Conservation (phyloP, 2,329 filamentous ascomycete genomes). For the Alternaria sp. region DNA sequence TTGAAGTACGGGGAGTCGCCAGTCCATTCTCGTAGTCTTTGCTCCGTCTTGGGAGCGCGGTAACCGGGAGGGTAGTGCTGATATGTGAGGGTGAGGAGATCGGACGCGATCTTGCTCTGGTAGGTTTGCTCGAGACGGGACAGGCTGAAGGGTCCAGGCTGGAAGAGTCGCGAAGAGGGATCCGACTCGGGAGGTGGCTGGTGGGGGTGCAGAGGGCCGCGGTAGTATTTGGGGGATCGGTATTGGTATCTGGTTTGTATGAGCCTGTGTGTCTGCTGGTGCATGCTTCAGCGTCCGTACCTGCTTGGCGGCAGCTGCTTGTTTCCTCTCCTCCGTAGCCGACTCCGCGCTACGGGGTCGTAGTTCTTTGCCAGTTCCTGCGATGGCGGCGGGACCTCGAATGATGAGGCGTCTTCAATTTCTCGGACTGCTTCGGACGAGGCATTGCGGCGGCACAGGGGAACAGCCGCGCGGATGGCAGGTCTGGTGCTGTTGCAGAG, state of each 20-base stretch:
- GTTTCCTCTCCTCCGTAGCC: slow-evolving; percentile 51
- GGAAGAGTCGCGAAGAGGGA: slow-evolving; percentile 84
- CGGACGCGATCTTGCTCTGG: slow-evolving; percentile 81
- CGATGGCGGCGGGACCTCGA: slow-evolving; percentile 48
- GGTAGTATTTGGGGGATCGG: slow-evolving; percentile 91
- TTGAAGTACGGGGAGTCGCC: slow-evolving; percentile 93
- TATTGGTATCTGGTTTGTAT: slow-evolving; percentile 78
- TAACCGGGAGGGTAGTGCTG: slow-evolving; percentile 83
- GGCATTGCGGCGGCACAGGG: slow-evolving; percentile 54
- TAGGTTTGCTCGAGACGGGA: slow-evolving; percentile 91
- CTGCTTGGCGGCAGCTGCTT: slow-evolving; percentile 60
- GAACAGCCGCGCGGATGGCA: slow-evolving; percentile 22
- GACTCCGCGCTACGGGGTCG: slow-evolving; percentile 57
- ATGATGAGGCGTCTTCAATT: slow-evolving; percentile 57
- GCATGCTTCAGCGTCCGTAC: slow-evolving; percentile 42
- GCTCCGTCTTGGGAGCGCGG: slow-evolving; percentile 60
- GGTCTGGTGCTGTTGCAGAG: slow-evolving; percentile 36
- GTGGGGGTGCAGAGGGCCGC: slow-evolving; percentile 90
- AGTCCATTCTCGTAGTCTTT: slow-evolving; percentile 83
- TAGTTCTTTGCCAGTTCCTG: slow-evolving; percentile 54
- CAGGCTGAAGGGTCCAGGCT: slow-evolving; percentile 87
- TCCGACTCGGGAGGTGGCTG: slow-evolving; percentile 88
- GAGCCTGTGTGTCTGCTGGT: not conserved
- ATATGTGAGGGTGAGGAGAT: slow-evolving; percentile 89
- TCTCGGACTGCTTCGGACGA: slow-evolving; percentile 54